Conservation (phyloP, 352 stramenopile species). For the Globisporangium uncinulatum region DNA sequence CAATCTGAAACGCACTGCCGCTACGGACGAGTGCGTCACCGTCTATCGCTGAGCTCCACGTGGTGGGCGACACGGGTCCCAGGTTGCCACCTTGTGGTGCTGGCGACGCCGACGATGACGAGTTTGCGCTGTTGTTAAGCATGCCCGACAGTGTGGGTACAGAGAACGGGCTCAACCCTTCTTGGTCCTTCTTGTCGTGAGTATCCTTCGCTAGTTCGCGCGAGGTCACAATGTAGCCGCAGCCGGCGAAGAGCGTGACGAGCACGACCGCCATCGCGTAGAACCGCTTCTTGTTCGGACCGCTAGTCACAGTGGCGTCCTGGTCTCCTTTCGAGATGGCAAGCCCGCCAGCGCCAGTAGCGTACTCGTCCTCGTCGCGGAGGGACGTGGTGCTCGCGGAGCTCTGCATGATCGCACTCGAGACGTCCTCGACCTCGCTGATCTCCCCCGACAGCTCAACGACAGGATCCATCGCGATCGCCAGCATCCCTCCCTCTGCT, state of each 20-base stretch:
- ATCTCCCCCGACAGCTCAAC: constrained; percentile 12
- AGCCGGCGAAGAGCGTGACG: constrained; percentile 8
- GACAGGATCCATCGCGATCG: constrained; percentile 2
- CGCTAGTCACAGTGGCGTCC: not conserved
- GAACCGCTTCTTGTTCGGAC: constrained; percentile 1
- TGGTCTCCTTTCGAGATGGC: not conserved
- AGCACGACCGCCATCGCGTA: constrained; percentile 4
- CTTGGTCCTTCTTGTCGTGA: not conserved
- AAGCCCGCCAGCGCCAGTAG: not conserved
- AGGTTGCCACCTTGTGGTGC: not conserved
- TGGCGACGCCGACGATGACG: not conserved
- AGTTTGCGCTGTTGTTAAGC: not conserved
- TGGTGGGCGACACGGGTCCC: not conserved
- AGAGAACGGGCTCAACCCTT: not conserved
- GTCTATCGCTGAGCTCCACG: not conserved
- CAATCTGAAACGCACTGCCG: constrained; percentile 7
- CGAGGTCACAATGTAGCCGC: constrained; percentile 1
- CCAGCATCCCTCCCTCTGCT: too few relatives aligned
- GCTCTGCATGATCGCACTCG: constrained; percentile 12
- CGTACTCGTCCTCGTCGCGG: constrained; percentile 10
- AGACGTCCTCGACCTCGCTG: constrained; percentile 10
- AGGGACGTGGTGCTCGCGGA: constrained; percentile 5
- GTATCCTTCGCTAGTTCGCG: not conserved
- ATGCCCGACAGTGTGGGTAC: not conserved
- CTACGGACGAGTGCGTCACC: constrained; percentile 2